Evolutionary conservation across 2,329 filamentous ascomycete species (phyloP).

Genomic region (Colletotrichum sidae): DNA sequence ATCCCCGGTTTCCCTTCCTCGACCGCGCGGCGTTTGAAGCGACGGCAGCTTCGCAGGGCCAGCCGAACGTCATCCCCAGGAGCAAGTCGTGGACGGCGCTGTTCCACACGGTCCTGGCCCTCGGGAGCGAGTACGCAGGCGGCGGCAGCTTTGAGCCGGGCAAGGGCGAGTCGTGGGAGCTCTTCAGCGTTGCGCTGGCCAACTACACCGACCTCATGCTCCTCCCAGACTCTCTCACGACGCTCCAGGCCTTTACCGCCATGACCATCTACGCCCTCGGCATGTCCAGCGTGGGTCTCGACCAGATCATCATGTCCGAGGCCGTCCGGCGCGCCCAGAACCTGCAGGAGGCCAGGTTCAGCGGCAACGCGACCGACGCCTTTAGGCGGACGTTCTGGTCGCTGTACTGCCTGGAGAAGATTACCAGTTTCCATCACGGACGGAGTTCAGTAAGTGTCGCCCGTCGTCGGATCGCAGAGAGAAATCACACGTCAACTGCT

Average conservation of each 20-base stretch:
- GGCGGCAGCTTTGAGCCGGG: slow-evolving; percentile 38
- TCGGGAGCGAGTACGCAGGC: slow-evolving; percentile 48
- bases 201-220: slow-evolving; percentile 48
- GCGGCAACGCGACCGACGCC: slow-evolving; percentile 26
- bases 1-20: slow-evolving; percentile 52
- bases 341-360: slow-evolving; percentile 40
- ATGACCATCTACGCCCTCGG: slow-evolving; percentile 45
- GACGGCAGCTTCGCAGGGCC: slow-evolving; percentile 19
- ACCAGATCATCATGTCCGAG: slow-evolving; percentile 46
- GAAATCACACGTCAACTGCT: slow-evolving; percentile 12
- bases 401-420: slow-evolving; percentile 53
- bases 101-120: slow-evolving; percentile 47
- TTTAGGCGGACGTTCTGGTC: slow-evolving; percentile 54
- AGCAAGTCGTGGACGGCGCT: slow-evolving; percentile 46
- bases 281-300: slow-evolving; percentile 40
- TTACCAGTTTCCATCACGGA: slow-evolving; percentile 44
- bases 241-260: slow-evolving; percentile 46
- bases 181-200: slow-evolving; percentile 40
- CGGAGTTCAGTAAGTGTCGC: slow-evolving; percentile 46
- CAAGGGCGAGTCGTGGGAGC: slow-evolving; percentile 37
- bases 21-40: slow-evolving; percentile 38
- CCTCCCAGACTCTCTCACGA: slow-evolving; percentile 45
- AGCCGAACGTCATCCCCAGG: not conserved
- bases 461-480: not conserved
- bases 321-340: slow-evolving; percentile 46